phyloP scores from a whole-genome alignment of 1,139 yeast species.

The Insectozyma bohioensis region DNA sequence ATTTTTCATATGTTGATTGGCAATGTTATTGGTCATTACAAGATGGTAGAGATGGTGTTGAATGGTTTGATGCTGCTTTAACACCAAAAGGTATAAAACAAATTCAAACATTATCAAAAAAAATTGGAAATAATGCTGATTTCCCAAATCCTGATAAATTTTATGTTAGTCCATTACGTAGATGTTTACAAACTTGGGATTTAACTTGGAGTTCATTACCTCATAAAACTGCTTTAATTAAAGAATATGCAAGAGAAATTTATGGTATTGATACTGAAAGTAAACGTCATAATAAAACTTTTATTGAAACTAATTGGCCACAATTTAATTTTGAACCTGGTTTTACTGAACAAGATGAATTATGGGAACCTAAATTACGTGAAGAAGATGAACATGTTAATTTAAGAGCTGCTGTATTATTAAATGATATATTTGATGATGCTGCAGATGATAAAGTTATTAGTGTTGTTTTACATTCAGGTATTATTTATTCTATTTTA shows the following conservation, averaged over 20 bases:
- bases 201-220: constrained; percentile 24
- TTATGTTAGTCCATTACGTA: constrained; percentile 36
- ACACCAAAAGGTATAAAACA: constrained; percentile 29
- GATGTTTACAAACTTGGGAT: constrained; percentile 36
- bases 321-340: constrained; percentile 27
- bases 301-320: constrained; percentile 23
- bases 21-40: constrained; percentile 30
- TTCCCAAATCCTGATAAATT: constrained; percentile 30
- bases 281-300: constrained; percentile 29
- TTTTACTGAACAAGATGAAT: constrained; percentile 27
- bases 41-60: constrained; percentile 30
- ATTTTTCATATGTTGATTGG: constrained; percentile 27
- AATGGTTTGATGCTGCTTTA: constrained; percentile 40
- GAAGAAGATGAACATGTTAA: constrained; percentile 17
- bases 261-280: constrained; percentile 41
- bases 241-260: constrained; percentile 36
- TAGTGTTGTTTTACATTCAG: constrained; percentile 37
- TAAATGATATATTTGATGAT: constrained; percentile 29
- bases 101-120: constrained; percentile 18
- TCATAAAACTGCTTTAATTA: constrained; percentile 24
- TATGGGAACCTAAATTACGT: constrained; percentile 21
- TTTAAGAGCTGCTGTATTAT: constrained; percentile 27
- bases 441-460: constrained; percentile 24
- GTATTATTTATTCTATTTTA: constrained; percentile 31
- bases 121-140: constrained; percentile 15